Evolutionary conservation across 2,329 filamentous ascomycete species (phyloP), one percentile per base, ranked within the genome.

Genomic region (Reticulascus tulasneorum): DNA sequence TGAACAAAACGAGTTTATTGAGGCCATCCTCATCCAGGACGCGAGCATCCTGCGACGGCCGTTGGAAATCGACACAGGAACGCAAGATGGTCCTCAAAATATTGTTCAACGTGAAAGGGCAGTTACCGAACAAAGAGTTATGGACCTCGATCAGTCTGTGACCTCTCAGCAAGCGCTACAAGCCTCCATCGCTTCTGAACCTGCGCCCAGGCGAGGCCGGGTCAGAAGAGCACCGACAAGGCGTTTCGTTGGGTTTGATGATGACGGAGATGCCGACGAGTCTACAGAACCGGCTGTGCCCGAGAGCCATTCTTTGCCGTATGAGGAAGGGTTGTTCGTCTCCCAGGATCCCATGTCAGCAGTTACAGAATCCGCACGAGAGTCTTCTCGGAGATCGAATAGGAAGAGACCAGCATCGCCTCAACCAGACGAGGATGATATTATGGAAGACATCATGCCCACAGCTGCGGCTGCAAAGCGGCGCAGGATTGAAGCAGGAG

Each of bases 1-100:
- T 35, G 81, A 91, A 48, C 89, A 96, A 53, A 89, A 84, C 39
- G 90, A 96, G 50, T 94, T 98, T 44, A 71, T 98, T 3, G 88
- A 95, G 57, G 86, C 86, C 2, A 93, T 98, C 29, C 64, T 97
- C 19, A 79, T 71, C n/a, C 84, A 84, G 33, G 83, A 97, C 61
- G 78, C 87, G 7, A 78, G 75, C 40, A 73, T 76, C 27, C 67
- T 97, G 15, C 80, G 86, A 39, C 76, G 80, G 23, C 74, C 81
- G 6, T 71, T 94, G 4, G 72, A 83, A 46, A 62, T 76, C 25
- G 69, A 69, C 40, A 54, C 47, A 32, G n/a, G n/a, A n/a, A 60
- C 48, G 8, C 45, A 49, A 43, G 39, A 52, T 26, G 46, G 44
- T 7, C 54, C 59, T 29, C 45, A 56, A 5, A 47, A 36, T 37